A percentile compares a stretch with the other conserved stretches of the same genome.
Conservation (phyloP, 2,329 filamentous ascomycete species). For the Tetracladium maxilliforme region DNA sequence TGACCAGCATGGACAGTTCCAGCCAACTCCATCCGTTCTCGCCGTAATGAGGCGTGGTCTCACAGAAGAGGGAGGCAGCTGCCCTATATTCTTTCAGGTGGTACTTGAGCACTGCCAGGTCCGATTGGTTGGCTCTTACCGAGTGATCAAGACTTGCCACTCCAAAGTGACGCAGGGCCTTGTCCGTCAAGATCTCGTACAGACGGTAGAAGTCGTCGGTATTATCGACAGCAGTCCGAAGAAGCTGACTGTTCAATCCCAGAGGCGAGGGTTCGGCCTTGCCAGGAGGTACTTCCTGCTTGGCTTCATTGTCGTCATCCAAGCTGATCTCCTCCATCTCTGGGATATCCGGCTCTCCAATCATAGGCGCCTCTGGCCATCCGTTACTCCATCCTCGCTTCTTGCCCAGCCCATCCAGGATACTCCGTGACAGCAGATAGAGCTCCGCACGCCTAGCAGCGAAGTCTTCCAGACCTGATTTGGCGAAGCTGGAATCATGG, state of each 20-base stretch:
- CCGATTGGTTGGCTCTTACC: constrained; percentile 63
- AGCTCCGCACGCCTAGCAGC: constrained; percentile 74
- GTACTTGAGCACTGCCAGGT: constrained; percentile 75
- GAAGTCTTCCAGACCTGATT: constrained; percentile 62
- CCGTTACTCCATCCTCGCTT: constrained; percentile 62
- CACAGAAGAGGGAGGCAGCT: constrained; percentile 65
- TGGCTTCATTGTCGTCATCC: constrained; percentile 20
- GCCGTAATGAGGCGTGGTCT: constrained; percentile 66
- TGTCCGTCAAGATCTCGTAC: constrained; percentile 69
- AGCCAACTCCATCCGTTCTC: constrained; percentile 65
- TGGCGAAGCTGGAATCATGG: constrained; percentile 34
- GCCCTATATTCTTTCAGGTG: constrained; percentile 57
- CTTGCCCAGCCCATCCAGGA: constrained; percentile 61
- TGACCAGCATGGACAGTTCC: constrained; percentile 70
- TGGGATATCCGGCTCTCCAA: constrained; percentile 25
- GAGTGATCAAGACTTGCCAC: constrained; percentile 67
- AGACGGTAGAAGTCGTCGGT: constrained; percentile 49
- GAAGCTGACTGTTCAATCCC: constrained; percentile 38
- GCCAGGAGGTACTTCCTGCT: no score
- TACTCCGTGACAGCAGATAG: constrained; percentile 63
- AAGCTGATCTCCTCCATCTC: constrained; percentile 45
- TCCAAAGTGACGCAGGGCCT: constrained; percentile 68
- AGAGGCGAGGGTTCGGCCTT: constrained; percentile 11
- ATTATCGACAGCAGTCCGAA: constrained; percentile 46
- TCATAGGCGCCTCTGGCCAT: constrained; percentile 46